A percentile compares a stretch with the other conserved stretches of the same genome.
Evolutionary conservation across 2,329 filamentous ascomycete species (phyloP).

Genomic region (Plectosphaerella sp.): DNA sequence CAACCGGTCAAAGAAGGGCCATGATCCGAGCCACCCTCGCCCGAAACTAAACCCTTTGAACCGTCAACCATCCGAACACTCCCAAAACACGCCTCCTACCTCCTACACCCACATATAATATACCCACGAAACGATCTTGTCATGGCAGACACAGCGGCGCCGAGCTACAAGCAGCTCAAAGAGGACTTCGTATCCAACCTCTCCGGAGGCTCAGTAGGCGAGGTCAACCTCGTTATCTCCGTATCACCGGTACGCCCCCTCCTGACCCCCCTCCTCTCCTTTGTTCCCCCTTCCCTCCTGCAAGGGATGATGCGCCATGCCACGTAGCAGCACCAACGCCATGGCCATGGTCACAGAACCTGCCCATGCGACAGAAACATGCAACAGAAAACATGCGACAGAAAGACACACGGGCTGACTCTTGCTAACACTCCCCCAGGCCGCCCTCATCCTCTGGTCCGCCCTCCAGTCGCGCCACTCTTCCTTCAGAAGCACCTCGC

Average conservation of each 20-base stretch:
- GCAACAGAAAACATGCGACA: not conserved
- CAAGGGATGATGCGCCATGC: not conserved
- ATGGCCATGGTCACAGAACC: not conserved
- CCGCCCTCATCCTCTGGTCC: constrained; percentile 82
- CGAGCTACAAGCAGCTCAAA: constrained; percentile 83
- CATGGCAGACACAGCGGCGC: constrained; percentile 30
- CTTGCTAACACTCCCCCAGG: constrained; percentile 41
- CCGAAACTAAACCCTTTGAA: not conserved
- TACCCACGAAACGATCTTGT: not conserved
- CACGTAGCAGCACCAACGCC: not conserved
- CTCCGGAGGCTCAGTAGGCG: constrained; percentile 73
- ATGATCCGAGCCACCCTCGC: constrained; percentile 9
- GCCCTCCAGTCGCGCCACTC: constrained; percentile 77
- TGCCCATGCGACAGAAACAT: constrained; percentile 5
- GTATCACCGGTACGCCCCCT: constrained; percentile 68
- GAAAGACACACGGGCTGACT: constrained; percentile 13
- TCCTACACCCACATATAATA: not conserved
- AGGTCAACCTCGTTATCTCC: constrained; percentile 83
- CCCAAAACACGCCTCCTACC: not conserved
- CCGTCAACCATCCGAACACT: not conserved
- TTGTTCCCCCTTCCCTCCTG: not conserved
- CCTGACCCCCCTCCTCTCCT: constrained; percentile 1
- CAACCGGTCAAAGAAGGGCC: not conserved
- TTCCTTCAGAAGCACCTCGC: constrained; percentile 75
- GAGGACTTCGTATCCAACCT: constrained; percentile 94